Evolutionary conservation across 1,284 basidiomycete species (phyloP).

Genomic region (Microbotryum intermedium): DNA sequence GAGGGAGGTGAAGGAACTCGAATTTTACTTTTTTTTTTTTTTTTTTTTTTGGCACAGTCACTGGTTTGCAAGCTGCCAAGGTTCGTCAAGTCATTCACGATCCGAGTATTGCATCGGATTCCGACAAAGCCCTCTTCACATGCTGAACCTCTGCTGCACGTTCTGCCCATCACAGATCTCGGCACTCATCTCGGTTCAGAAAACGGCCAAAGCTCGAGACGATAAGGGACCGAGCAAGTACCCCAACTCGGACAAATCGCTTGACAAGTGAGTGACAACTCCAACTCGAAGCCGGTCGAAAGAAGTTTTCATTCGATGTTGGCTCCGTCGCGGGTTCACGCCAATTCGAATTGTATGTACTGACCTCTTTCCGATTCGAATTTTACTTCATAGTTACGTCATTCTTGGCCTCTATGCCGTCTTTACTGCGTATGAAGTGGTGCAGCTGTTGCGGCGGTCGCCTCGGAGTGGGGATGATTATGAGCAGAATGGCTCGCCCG

Average conservation of each 20-base stretch:
- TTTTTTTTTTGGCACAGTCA: not conserved
- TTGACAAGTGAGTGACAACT: not conserved
- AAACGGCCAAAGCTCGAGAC: not conserved
- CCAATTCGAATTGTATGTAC: no score
- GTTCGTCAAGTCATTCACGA: not conserved
- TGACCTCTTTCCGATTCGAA: no score
- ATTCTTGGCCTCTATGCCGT: slow-evolving; percentile 5
- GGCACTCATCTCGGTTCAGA: not conserved
- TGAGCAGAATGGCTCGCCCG: no score
- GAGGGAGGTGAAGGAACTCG: not conserved
- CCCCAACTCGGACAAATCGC: not conserved
- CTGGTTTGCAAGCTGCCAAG: slow-evolving; percentile 3
- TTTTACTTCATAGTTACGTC: not conserved
- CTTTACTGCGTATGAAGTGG: not conserved
- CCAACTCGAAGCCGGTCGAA: no score
- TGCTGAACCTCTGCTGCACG: not conserved
- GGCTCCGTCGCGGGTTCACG: no score
- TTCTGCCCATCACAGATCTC: not conserved
- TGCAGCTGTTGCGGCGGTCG: not conserved
- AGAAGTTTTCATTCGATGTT: no score
- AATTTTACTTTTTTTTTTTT: no score
- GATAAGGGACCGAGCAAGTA: not conserved
- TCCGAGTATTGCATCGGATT: no score
- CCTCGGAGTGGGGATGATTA: no score
- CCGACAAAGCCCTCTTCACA: no score